Base-by-base conservation (phyloP, 176 grass and related monocot genomes). In the Musa acuminata region DNA sequence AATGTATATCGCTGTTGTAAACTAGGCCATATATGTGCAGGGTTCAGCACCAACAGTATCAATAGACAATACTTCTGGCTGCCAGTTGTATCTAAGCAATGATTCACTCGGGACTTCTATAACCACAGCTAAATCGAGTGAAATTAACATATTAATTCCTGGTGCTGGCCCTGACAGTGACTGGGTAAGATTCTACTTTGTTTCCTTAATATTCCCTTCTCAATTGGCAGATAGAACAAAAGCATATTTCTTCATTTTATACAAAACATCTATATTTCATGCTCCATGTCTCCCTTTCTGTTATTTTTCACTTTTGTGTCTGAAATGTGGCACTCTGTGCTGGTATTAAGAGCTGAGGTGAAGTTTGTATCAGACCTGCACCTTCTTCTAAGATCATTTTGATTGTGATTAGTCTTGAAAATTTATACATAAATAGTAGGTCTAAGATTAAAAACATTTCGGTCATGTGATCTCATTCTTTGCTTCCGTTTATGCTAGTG, bases 41-140 rank as follows among this genome's bases (percentile, higher is more conserved):
- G 90, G 93, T 80, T 84, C 79, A 0, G 85, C 93, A 77, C 90
- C 90, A 11, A 97, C 93, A 85, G 78, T 97, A 81, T 90, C 93
- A 81, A 88, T 93, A 17, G 93, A 97, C 71, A 97, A 97, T 79
- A 90, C 93, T 70, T 90, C 93, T 72, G 93, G 93, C 60, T 97
- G 93, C 79, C 93, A 90, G 27, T 84, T 97, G 49, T 97, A 97
- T 75, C 77, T 97, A 25, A 86, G 85, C 83, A 93, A 90, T 73
- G 85, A 90, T 53, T 87, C 90, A 10, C 71, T 97, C 1, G 79
- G 51, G 55, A 80, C 90, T 80, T 97, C 93, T 69, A 86, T 97
- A 74, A 93, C 93, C 78, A 90, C 90, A 49, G 90, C 93, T 76
- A 97, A 97, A 86, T 97, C 93, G 68, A 93, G 90, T 83, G 93